Percentiles rank a stretch among this genome's conserved stretches.
Conservation (phyloP, 441 rosid genomes). For the Erodium trifolium region DNA sequence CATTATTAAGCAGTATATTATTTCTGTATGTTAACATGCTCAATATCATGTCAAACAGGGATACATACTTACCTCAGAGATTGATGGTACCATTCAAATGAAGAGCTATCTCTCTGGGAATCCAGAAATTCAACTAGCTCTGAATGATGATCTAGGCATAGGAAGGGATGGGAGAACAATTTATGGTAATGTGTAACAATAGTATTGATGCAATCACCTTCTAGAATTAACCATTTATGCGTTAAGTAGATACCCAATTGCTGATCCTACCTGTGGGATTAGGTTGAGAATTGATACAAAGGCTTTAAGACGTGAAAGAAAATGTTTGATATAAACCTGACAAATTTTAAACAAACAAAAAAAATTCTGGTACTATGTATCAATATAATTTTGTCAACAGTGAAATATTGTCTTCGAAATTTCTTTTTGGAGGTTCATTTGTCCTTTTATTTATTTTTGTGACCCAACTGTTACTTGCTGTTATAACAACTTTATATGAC, state of each 20-base stretch:
- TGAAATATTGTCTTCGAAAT: slow-evolving; percentile 4
- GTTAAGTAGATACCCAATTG: background rate
- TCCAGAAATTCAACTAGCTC: slow-evolving; percentile 93
- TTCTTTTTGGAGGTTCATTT: slow-evolving; percentile 10
- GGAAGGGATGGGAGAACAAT: slow-evolving; percentile 81
- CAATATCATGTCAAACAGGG: slow-evolving; percentile 44
- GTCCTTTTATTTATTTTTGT: background rate
- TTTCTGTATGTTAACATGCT: background rate
- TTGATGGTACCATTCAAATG: slow-evolving; percentile 99
- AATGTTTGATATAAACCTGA: background rate
- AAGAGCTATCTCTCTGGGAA: slow-evolving; percentile 92
- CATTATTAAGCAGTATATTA: background rate
- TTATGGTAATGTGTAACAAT: slow-evolving; percentile 44
- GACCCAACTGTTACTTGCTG: background rate
- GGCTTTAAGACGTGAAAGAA: background rate
- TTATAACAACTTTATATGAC: slow-evolving; percentile 1
- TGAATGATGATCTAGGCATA: slow-evolving; percentile 78
- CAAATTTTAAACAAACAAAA: background rate
- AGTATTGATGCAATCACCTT: background rate
- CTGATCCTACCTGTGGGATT: no score
- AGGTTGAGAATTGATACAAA: no score
- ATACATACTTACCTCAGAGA: slow-evolving; percentile 87
- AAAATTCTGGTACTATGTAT: background rate
- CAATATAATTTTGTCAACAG: background rate
- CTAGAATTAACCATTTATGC: slow-evolving; percentile 8